Evolutionary conservation across 345 rosid species (phyloP), one percentile per base, ranked within the genome.

Genomic region (Clarkia xantiana): DNA sequence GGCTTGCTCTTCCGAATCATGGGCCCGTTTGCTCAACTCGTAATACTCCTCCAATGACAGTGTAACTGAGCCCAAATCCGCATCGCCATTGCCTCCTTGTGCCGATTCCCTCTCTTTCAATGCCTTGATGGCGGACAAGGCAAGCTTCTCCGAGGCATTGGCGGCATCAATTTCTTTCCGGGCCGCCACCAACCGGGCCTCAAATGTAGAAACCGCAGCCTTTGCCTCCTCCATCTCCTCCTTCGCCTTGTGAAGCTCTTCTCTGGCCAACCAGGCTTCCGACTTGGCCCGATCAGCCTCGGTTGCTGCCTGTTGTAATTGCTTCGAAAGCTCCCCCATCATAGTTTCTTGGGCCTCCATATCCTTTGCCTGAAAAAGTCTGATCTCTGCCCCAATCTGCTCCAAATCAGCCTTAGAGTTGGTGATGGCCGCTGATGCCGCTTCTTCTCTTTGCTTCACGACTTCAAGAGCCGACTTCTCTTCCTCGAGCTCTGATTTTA

Each of bases 11-110:
- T 81, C 84, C 17, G 91, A 82, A 41, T 90, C 94, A 2, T 77
- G 88, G 20, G 94, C 88, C 18, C 58, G 62, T 55, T 76, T 83
- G 72, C 94, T 83, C 34, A 90, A 88, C 51, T 83, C 80, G 11
- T 83, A 90, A 67, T 90, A 90, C 68, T 90, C 94, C 67, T 79
- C 83, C 48, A 86, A 43, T 25, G 95, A 77, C 50, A 90, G 83
- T 40, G 81, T 77, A 42, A 90, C 73, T 15, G 36, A 29, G 2
- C 86, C 76, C 3, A 74, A 29, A 64, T 79, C 82, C 10, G 36
- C 71, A 52, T 52, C 59, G 4, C 58, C 40, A n/a, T n/a, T n/a
- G n/a, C n/a, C n/a, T n/a, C n/a, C n/a, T 7, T 57, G 69, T 59
- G 76, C 63, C 36, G 78, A 61, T 72, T 77, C 89, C 39, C 94